Conservation (phyloP, 1,139 yeast species). For the Candida mesenterica region DNA sequence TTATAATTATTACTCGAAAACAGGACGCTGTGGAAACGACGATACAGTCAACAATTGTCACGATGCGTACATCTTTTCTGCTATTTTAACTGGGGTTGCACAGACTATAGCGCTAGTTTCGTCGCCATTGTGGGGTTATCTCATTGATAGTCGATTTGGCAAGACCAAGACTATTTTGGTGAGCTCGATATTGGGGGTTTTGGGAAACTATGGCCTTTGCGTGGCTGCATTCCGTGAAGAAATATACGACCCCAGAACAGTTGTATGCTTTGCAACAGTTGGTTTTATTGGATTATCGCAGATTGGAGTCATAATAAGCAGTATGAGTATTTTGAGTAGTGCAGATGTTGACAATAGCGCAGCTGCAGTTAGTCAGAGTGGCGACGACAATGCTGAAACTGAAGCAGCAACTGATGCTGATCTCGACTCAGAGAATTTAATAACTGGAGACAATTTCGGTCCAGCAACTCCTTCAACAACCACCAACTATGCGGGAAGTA, state of each 20-base stretch:
- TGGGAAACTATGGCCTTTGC: slow-evolving; percentile 36
- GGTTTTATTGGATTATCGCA: slow-evolving; percentile 43
- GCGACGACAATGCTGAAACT: neutral
- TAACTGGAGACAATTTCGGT: neutral
- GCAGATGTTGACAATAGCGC: slow-evolving; percentile 5
- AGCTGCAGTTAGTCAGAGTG: neutral
- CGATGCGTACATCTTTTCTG: slow-evolving; percentile 64
- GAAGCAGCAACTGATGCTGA: neutral
- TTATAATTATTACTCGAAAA: slow-evolving; percentile 51
- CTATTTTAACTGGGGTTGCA: slow-evolving; percentile 65
- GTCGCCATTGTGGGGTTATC: slow-evolving; percentile 64
- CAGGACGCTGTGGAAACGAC: slow-evolving; percentile 47
- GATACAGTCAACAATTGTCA: slow-evolving; percentile 38
- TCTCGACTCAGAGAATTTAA: neutral
- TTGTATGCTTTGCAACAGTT: slow-evolving; percentile 29
- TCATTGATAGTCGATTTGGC: slow-evolving; percentile 50
- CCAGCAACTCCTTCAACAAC: neutral
- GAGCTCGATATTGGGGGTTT: slow-evolving; percentile 33
- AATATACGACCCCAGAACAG: slow-evolving; percentile 36
- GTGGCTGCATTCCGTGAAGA: slow-evolving; percentile 10
- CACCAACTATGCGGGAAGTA: slow-evolving; percentile 8
- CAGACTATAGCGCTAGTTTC: slow-evolving; percentile 55
- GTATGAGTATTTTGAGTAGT: slow-evolving; percentile 42
- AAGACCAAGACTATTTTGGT: slow-evolving; percentile 24
- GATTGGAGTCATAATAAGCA: slow-evolving; percentile 57